Conservation (phyloP, 768 basidiomycete species). For the Rhodotorula graminis region DNA sequence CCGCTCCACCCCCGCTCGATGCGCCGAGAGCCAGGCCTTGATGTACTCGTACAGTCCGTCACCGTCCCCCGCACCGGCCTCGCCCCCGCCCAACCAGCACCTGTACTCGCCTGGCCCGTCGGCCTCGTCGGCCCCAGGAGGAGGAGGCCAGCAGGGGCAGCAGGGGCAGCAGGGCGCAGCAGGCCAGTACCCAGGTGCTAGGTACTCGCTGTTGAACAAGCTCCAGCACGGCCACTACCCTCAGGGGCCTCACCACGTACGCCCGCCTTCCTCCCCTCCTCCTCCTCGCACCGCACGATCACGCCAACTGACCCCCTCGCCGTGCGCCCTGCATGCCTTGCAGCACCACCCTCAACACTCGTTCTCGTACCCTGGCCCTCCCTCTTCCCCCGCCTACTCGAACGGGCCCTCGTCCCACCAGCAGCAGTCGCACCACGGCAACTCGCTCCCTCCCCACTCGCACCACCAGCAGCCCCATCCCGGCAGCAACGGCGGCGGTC, state of each 20-base stretch:
- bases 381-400: constrained; percentile 28
- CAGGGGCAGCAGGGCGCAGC: background rate
- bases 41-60: constrained; percentile 25
- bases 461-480: constrained; percentile 15
- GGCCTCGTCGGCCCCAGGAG: background rate
- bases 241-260: constrained; percentile 29
- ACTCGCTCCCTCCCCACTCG: constrained; percentile 23
- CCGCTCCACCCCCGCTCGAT: background rate
- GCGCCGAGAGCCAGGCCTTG: background rate
- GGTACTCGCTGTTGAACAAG: constrained; percentile 34
- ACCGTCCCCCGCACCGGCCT: constrained; percentile 27
- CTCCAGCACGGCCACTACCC: constrained; percentile 28
- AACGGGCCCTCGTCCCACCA: constrained; percentile 15
- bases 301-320: background rate
- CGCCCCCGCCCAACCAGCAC: constrained; percentile 27
- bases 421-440: constrained; percentile 9
- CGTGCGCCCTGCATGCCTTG: background rate
- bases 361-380: constrained; percentile 31
- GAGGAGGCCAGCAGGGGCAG: background rate
- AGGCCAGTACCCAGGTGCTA: background rate
- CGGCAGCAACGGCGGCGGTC: constrained; percentile 10
- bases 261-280: background rate
- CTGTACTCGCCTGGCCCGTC: constrained; percentile 6
- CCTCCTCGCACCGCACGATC: background rate
- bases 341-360: constrained; percentile 21